A percentile compares a stretch with the other conserved stretches of the same genome.
These are phyloP conservation scores for Hondaea fermentalgiana DNA, from an alignment of 108 stramenopile genomes.

Conservation along the genomic window DNA sequence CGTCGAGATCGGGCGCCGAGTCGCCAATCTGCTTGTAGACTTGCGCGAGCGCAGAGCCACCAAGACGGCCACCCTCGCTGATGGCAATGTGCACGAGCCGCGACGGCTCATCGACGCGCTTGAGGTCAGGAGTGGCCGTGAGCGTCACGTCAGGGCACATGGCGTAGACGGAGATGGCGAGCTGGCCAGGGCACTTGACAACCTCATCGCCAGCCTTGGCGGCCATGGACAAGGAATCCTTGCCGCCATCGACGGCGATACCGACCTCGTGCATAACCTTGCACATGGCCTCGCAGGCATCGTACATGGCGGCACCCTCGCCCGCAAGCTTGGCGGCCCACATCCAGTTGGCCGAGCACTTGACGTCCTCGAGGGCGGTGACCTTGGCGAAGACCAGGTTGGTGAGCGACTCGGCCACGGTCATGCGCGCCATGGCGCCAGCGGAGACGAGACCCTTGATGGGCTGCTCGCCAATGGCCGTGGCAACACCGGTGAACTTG, in stretches of 20 bases:
- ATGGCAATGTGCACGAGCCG: constrained; percentile 77
- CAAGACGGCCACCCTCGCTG: constrained; percentile 60
- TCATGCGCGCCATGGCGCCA: constrained; percentile 89
- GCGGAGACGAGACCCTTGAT: constrained; percentile 86
- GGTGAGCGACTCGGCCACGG: constrained; percentile 93
- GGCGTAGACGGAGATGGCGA: constrained; percentile 87
- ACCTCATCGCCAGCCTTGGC: constrained; percentile 78
- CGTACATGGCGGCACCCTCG: constrained; percentile 95
- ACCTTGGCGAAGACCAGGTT: constrained; percentile 96
- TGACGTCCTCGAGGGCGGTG: constrained; percentile 79
- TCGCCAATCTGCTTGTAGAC: constrained; percentile 84
- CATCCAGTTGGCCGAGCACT: constrained; percentile 98
- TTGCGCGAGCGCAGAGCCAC: constrained; percentile 88
- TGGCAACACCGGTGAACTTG: constrained; percentile 75
- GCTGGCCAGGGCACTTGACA: constrained; percentile 92
- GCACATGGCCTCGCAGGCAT: constrained; percentile 84
- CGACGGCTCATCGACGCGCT: constrained; percentile 57
- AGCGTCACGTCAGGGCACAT: constrained; percentile 83
- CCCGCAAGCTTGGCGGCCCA: constrained; percentile 96
- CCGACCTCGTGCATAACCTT: constrained; percentile 76
- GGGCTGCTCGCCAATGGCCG: constrained; percentile 93
- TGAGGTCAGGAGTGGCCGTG: constrained; percentile 92
- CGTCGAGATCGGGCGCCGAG: constrained; percentile 78
- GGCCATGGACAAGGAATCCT: constrained; percentile 98
- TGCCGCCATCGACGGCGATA: constrained; percentile 93